These are phyloP conservation scores for Fusarium mundagurra DNA, from an alignment of 2,329 filamentous ascomycete species.

Conservation along the genomic window DNA sequence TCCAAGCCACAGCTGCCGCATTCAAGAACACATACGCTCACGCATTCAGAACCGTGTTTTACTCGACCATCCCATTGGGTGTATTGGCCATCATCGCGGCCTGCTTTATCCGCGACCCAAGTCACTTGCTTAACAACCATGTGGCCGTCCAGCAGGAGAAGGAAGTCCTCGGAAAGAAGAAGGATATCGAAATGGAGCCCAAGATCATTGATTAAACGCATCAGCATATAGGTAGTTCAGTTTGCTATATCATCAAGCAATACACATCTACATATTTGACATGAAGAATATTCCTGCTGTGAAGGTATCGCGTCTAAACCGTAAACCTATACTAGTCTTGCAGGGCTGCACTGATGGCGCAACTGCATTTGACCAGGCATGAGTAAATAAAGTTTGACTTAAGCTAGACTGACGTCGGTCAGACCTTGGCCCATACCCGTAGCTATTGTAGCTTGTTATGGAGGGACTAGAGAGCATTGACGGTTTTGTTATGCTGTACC, in stretches of 20 bases:
- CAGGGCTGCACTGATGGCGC: not conserved
- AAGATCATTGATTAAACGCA: not conserved
- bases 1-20: not conserved
- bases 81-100: not conserved
- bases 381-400: not conserved
- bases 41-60: constrained; percentile 1
- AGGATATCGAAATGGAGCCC: not conserved
- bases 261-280: not conserved
- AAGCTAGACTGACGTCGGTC: no score
- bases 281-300: not conserved
- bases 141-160: constrained; percentile 15
- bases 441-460: not conserved
- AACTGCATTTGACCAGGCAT: no score
- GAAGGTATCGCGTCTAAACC: not conserved
- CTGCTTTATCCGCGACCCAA: not conserved
- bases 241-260: not conserved
- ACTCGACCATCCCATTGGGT: not conserved
- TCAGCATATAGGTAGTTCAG: not conserved
- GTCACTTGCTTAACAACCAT: constrained; percentile 14
- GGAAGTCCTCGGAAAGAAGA: constrained; percentile 5
- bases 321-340: not conserved
- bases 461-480: not conserved
- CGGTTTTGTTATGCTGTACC: no score
- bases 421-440: not conserved
- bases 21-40: constrained; percentile 14